Evolutionary conservation across 208 protist species (phyloP), one percentile per base, ranked within the genome.

Genomic region (Trypanosoma brucei): DNA sequence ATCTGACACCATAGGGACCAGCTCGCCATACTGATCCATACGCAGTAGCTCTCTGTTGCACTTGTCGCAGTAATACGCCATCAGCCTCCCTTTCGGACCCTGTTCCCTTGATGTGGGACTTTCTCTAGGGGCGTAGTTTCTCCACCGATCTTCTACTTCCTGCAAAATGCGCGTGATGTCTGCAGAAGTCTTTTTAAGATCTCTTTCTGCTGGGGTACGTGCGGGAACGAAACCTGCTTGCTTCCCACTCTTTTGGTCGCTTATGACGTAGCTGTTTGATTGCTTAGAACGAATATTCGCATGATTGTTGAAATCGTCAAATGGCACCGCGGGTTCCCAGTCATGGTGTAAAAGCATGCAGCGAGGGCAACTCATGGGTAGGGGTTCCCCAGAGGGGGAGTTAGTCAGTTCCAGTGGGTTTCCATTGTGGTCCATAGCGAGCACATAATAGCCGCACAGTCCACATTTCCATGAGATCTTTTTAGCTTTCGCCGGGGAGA

Each of bases 381-480:
- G 62, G 40, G 78, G 58, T 36, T 80, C 67, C 35, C 83, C 86
- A 55, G 82, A 95, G 52, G 88, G 79, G 6, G 80, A 88, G 9
- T 72, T 55, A 22, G 77, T 61, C 44, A 95, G 70, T 31, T 83
- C 81, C 34, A 95, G 75, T 37, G 85, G 78, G 0, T 65, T 68
- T 30, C 88, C 88, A 31, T 88, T 57, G 36, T 89, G 78, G 61
- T 95, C 88, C 76, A 95, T 90, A 3, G 88, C 83, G 4, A 92
- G 68, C 34, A 92, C 78, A 56, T 84, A 70, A 65, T 95, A 95
- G 7, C 78, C 79, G 49, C 88, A 95, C 59, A 90, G 63, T 35
- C 79, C 84, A 55, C 88, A 95, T 13, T 74, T 72, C 86, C 88
- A 95, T 22, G 88, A 75, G 6, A 90, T 78, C 7, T 81, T 83